Base-by-base conservation (phyloP, 1,284 basidiomycete species). In the Apiotrichum veenhuisii region DNA sequence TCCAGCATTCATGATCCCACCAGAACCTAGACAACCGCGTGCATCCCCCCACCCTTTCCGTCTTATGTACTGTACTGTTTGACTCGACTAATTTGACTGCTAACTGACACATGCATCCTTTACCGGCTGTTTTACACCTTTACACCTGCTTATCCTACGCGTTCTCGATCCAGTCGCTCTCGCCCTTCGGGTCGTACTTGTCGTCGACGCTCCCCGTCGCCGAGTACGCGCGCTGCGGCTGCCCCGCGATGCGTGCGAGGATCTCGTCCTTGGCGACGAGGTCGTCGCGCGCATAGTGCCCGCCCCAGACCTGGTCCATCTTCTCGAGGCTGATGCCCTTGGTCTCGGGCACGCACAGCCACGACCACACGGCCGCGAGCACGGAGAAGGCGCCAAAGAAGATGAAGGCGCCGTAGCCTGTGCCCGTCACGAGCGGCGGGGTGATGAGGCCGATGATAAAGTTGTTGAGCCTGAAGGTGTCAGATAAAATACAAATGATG, bases 391-490 rank as follows among this genome's bases (percentile, higher is more conserved):
- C 37, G 20, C 53, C 66, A 37, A 69, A 69, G 60, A 71, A 69
- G 46, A 67, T 37, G 48, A 68, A 69, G 1, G 66, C 58, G n/a
- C 69, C 69, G 54, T 59, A 67, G 0, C 54, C 52, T 26, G 59
- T 61, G 15, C 55, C 53, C 18, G 57, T 15, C 18, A 71, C 38
- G 56, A 71, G 54, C 0, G 63, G 62, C 3, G 69, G 69, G 2
- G 67, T 67, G 54, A 69, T 64, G 12, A 68, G 59, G 33, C 69
- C 67, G 70, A 97, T 92, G 61, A 96, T 96, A 91, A 78, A 96
- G 72, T 91, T 98, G 78, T 75, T 95, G 42, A 50, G 20, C 41
- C 22, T 42, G 20, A 2, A 1, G 5, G 41, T 42, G 41, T 22
- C 2, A 23, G 12, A 4, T 40, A 62, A 43, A 66, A 69, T n/a